These are phyloP conservation scores for Chlamydomonas urium DNA, from an alignment of 139 green algal genomes.

Conservation along the genomic window DNA sequence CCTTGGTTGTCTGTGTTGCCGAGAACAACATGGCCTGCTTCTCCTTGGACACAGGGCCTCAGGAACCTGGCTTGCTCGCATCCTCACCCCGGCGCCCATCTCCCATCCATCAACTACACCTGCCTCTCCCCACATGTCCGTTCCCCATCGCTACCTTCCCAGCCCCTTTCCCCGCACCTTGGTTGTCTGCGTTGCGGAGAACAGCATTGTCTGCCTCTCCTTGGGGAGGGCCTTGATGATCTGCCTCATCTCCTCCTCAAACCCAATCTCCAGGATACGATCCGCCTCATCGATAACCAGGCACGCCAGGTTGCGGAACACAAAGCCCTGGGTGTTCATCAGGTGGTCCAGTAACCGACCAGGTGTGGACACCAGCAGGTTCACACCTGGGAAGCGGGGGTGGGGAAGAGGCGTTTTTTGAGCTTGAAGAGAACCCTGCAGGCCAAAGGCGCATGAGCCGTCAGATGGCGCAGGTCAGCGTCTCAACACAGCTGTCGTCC, in stretches of 20 bases:
- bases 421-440: no score
- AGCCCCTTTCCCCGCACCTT: slow-evolving; percentile 48
- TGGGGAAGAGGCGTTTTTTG: no score
- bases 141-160: neutral
- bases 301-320: slow-evolving; percentile 75
- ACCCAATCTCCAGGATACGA: slow-evolving; percentile 96
- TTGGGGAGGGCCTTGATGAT: slow-evolving; percentile 94
- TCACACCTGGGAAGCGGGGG: no score
- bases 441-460: no score
- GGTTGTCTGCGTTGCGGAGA: slow-evolving; percentile 95
- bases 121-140: neutral
- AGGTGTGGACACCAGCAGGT: slow-evolving; percentile 91
- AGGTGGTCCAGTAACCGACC: slow-evolving; percentile 96
- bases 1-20: slow-evolving; percentile 95
- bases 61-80: no score
- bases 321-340: slow-evolving; percentile 84
- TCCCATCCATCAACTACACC: neutral
- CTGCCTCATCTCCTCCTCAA: slow-evolving; percentile 98
- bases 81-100: neutral
- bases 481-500: no score
- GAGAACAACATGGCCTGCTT: slow-evolving; percentile 97
- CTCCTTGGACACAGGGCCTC: no score
- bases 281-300: slow-evolving; percentile 97
- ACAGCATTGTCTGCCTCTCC: slow-evolving; percentile 97
- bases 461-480: no score